These are phyloP conservation scores for Globisporangium radiosum DNA, from an alignment of 352 stramenopile species.

Conservation along the genomic window DNA sequence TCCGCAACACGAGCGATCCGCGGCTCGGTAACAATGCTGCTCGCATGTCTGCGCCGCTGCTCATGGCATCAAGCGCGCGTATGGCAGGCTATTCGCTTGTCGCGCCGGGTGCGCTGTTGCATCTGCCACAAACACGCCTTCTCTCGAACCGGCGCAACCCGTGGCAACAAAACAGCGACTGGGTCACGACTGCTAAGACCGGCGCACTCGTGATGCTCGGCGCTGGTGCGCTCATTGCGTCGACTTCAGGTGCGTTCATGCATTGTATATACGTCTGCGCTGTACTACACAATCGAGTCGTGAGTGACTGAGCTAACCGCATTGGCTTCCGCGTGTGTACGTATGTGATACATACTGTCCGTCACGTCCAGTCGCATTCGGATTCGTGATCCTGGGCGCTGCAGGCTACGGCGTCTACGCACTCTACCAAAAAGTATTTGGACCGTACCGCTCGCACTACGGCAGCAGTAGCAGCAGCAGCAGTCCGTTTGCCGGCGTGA, in stretches of 20 bases:
- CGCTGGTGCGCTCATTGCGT: conserved; percentile 46
- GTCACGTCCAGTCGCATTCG: conserved; percentile 50
- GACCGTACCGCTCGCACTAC: conserved; percentile 33
- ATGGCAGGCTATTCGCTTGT: not conserved
- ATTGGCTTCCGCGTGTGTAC: too few relatives aligned
- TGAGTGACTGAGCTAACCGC: not conserved
- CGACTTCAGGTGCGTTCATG: conserved; percentile 46
- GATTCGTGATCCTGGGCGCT: conserved; percentile 55
- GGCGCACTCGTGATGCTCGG: conserved; percentile 55
- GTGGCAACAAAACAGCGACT: conserved; percentile 37
- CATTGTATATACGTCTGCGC: not conserved
- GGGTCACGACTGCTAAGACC: conserved; percentile 49
- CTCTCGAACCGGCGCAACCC: conserved; percentile 30
- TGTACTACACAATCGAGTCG: not conserved
- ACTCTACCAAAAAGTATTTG: conserved; percentile 57
- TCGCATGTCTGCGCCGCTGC: not conserved
- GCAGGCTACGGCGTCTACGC: conserved; percentile 69
- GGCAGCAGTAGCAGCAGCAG: conserved; percentile 1
- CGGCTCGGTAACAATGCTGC: not conserved
- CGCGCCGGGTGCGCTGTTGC: not conserved
- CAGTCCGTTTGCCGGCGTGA: conserved; percentile 36
- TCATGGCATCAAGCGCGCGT: not conserved
- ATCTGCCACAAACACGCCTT: conserved; percentile 17
- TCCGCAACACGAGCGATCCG: not conserved
- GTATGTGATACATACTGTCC: not conserved